Conservation (phyloP, 805 yeast species). For the Yamadazyma akitaensis region DNA sequence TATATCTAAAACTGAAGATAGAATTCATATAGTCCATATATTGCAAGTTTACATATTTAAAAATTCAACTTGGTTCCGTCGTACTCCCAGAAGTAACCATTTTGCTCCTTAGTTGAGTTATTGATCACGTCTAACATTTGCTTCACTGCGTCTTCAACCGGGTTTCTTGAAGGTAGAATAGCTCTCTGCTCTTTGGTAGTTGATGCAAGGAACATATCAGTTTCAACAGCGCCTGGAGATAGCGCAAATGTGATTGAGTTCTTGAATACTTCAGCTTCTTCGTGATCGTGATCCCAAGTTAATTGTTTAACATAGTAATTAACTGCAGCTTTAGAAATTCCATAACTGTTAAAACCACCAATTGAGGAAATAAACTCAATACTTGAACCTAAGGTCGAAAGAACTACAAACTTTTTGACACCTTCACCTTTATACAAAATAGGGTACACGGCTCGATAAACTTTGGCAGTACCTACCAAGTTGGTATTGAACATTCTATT, state of each 20-base stretch:
- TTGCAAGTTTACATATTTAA: no score
- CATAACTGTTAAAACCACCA: constrained; percentile 26
- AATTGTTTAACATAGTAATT: constrained; percentile 25
- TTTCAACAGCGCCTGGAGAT: constrained; percentile 33
- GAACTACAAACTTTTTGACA: constrained; percentile 23
- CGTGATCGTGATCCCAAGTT: constrained; percentile 13
- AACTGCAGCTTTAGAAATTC: constrained; percentile 36
- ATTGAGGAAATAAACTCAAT: background rate
- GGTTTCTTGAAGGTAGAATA: background rate
- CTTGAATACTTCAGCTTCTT: constrained; percentile 18
- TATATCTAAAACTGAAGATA: no score
- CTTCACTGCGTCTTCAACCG: background rate
- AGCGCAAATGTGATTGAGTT: constrained; percentile 18
- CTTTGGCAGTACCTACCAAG: constrained; percentile 8
- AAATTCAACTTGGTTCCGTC: constrained; percentile 15
- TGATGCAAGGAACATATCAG: constrained; percentile 24
- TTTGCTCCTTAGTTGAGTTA: constrained; percentile 19
- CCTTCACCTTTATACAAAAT: constrained; percentile 17
- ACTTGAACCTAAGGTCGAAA: constrained; percentile 19
- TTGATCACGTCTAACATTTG: constrained; percentile 8
- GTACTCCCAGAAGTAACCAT: constrained; percentile 22
- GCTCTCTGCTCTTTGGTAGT: constrained; percentile 21
- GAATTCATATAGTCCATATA: no score
- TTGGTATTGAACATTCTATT: constrained; percentile 7
- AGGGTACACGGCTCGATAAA: constrained; percentile 25